Conservation (phyloP, 768 basidiomycete genomes). For the Rhodocollybia butyracea region DNA sequence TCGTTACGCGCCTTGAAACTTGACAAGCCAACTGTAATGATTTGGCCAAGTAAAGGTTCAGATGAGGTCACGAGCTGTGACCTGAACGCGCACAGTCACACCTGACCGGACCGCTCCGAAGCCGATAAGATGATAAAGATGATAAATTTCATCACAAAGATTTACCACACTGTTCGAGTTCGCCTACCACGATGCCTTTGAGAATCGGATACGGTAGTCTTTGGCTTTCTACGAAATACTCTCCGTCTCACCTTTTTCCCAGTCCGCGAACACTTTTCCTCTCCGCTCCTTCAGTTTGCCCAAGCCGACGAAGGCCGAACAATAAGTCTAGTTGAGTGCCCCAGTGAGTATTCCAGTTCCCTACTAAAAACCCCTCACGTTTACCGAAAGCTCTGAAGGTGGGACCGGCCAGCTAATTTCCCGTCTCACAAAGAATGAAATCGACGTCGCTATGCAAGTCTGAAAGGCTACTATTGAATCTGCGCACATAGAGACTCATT, state of each 20-base stretch:
- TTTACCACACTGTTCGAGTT: too few relatives aligned
- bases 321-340: constrained; percentile 86
- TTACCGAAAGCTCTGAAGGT: constrained; percentile 38
- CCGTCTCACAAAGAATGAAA: constrained; percentile 68
- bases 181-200: constrained; percentile 26
- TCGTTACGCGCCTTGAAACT: too few relatives aligned
- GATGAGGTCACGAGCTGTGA: too few relatives aligned
- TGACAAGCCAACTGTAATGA: too few relatives aligned
- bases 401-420: constrained; percentile 85
- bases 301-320: constrained; percentile 64
- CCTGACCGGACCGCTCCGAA: too few relatives aligned
- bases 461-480: neutral
- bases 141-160: too few relatives aligned
- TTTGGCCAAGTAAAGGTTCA: too few relatives aligned
- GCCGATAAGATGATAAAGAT: too few relatives aligned
- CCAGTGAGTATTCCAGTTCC: constrained; percentile 46
- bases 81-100: too few relatives aligned
- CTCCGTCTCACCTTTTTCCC: neutral
- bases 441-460: constrained; percentile 78
- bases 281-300: constrained; percentile 85
- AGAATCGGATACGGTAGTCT: constrained; percentile 45
- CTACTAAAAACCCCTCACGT: neutral
- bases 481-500: neutral
- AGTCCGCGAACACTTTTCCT: constrained; percentile 91
- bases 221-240: neutral